Base-by-base conservation (phyloP, 2,329 filamentous ascomycete genomes). In the Aspergillus sergii region DNA sequence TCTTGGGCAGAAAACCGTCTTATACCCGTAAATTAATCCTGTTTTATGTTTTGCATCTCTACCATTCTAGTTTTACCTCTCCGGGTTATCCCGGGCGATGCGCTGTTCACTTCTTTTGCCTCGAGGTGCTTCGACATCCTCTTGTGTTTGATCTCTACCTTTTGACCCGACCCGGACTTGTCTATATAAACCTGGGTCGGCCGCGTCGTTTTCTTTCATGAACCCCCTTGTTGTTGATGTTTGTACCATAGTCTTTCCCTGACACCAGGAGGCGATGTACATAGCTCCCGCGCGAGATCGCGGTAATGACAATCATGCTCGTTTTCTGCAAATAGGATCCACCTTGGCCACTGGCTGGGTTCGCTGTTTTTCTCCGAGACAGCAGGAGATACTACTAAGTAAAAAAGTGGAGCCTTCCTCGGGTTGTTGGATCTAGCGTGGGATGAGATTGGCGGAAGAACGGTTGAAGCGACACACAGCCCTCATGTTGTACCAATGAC, bases 11-110 rank as follows among this genome's bases (percentile, higher is more conserved):
- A 66, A 69, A 65, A 62, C 69, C 67, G 69, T 69, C 66, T 70
- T 70, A 74, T 77, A 76, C 74, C 74, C 74, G 64, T 69, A 65
- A 66, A 66, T 69, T 77, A 75, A 75, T 75, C 72, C 69, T 28
- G 69, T 72, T 53, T 41, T 48, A 21, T 21, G n/a, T 34, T 41
- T 57, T 53, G 21, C 51, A 53, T 36, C 39, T 61, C 61, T 59
- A 58, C 61, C 61, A 57, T 62, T 63, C 11, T 34, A 34, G 63
- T 60, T 61, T 56, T 67, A 63, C 64, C 59, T 58, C 58, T 60
- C 66, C 30, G 51, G 51, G 21, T 19, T 41, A 26, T 21, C 12
- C 32, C 51, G 21, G 51, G 12, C 10, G 32, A 36, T 36, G n/a
- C 12, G 19, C 28, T 54, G 30, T 54, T 54, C 21, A 30, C 36